Conservation (phyloP, 257 asterid genomes). For the Cordia subcordata region DNA sequence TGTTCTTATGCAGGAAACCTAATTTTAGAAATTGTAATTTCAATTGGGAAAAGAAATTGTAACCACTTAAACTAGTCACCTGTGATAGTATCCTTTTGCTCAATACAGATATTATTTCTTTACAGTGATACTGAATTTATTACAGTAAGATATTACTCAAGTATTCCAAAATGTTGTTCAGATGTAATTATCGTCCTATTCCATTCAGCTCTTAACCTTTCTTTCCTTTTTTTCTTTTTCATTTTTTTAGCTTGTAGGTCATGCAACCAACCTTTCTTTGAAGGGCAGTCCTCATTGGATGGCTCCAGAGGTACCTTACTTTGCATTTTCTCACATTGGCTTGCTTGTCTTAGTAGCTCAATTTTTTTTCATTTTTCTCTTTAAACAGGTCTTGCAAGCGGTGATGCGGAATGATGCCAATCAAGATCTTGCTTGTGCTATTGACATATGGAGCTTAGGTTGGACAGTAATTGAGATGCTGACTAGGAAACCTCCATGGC, state of each 20-base stretch:
- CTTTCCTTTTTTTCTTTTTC: not conserved
- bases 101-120: too few species aligned
- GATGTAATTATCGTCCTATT: too few species aligned
- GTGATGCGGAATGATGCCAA: slow-evolving; percentile 60
- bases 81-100: too few species aligned
- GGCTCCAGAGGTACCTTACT: slow-evolving; percentile 80
- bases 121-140: too few species aligned
- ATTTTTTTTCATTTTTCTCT: not conserved
- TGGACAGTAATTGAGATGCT: slow-evolving; percentile 92
- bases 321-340: slow-evolving; percentile 7
- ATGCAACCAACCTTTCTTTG: slow-evolving; percentile 50
- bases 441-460: slow-evolving; percentile 91
- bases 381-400: slow-evolving; percentile 70
- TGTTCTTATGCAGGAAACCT: too few species aligned
- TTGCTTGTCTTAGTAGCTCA: slow-evolving; percentile 1
- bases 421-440: slow-evolving; percentile 65
- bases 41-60: too few species aligned
- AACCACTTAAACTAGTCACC: too few species aligned
- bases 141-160: too few species aligned
- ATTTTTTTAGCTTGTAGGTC: slow-evolving; percentile 60
- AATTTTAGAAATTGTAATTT: too few species aligned
- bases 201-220: not conserved
- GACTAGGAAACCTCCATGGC: slow-evolving; percentile 91
- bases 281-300: slow-evolving; percentile 94
- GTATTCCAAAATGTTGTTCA: too few species aligned